Conservation (phyloP, 2,329 filamentous ascomycete species). For the Fusarium marasasianum region DNA sequence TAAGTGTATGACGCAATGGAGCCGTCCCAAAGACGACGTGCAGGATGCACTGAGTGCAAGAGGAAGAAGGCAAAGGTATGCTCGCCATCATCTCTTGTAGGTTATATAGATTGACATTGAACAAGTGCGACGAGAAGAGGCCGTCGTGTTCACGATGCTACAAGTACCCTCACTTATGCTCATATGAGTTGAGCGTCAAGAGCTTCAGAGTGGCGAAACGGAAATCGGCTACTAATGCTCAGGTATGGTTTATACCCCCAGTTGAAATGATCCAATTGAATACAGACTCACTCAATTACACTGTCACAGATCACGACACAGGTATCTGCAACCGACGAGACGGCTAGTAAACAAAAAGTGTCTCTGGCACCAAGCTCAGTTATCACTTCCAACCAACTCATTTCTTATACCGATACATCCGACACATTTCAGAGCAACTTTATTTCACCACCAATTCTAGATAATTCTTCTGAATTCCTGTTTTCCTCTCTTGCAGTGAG, state of each 20-base stretch:
- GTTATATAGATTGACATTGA: fast-evolving
- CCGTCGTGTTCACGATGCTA: constrained; percentile 1
- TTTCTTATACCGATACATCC: no score
- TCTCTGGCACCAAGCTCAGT: neutral
- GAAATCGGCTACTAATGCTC: neutral
- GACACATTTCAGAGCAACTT: neutral
- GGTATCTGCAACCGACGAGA: no score
- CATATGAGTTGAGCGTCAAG: constrained; percentile 10
- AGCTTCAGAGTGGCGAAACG: neutral
- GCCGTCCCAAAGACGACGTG: neutral
- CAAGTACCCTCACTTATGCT: constrained; percentile 1
- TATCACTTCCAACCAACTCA: neutral
- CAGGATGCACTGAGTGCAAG: constrained; percentile 15
- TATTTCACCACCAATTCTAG: fast-evolving
- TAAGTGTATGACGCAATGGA: neutral
- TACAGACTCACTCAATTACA: neutral
- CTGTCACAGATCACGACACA: neutral
- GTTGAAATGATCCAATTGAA: no score
- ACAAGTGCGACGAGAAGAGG: constrained; percentile 5
- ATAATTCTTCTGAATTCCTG: fast-evolving
- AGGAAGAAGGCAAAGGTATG: constrained; percentile 19
- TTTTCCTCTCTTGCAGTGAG: fast-evolving
- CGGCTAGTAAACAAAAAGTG: fast-evolving
- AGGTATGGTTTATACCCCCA: neutral
- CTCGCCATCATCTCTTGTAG: fast-evolving